Evolutionary conservation across 345 rosid species (phyloP).

Genomic region (Raphanus sativus): DNA sequence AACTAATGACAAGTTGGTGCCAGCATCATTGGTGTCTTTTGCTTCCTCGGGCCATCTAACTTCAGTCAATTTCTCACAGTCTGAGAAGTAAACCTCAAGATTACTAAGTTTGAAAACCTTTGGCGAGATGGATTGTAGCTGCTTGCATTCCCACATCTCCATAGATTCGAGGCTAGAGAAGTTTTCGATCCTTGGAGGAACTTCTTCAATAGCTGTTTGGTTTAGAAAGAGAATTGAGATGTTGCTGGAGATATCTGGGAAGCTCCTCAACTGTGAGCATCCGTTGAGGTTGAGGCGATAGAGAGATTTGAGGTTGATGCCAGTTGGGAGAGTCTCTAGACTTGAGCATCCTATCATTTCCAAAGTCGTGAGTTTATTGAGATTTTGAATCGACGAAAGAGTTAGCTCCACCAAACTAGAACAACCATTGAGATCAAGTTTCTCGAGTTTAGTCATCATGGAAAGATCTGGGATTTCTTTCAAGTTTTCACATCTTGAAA

Average conservation of each 20-base stretch:
- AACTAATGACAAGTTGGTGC: neutral
- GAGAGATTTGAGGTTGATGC: conserved; percentile 10
- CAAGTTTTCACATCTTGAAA: conserved; percentile 3
- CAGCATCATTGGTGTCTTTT: neutral
- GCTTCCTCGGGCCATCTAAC: neutral
- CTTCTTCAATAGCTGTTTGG: conserved; percentile 17
- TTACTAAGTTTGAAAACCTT: neutral
- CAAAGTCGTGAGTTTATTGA: conserved; percentile 14
- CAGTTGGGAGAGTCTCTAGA: conserved; percentile 10
- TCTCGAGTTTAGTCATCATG: neutral
- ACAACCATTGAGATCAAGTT: conserved; percentile 11
- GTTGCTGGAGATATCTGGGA: conserved; percentile 27
- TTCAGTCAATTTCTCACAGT: conserved; percentile 7
- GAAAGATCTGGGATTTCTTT: conserved; percentile 28
- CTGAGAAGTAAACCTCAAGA: conserved; percentile 24
- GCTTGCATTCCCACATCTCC: conserved; percentile 20
- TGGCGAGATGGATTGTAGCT: conserved; percentile 11
- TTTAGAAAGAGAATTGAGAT: conserved; percentile 1
- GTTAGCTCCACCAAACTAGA: conserved; percentile 24
- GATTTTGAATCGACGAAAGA: conserved; percentile 14
- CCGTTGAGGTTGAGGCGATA: conserved; percentile 12
- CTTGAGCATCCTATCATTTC: conserved; percentile 17
- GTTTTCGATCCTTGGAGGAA: conserved; percentile 16
- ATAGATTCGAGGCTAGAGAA: conserved; percentile 9
- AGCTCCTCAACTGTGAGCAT: conserved; percentile 25